A percentile compares a stretch with the other conserved stretches of the same genome.
These are phyloP conservation scores for Claviceps purpurea DNA, from an alignment of 2,329 filamentous ascomycete genomes.

Conservation along the genomic window DNA sequence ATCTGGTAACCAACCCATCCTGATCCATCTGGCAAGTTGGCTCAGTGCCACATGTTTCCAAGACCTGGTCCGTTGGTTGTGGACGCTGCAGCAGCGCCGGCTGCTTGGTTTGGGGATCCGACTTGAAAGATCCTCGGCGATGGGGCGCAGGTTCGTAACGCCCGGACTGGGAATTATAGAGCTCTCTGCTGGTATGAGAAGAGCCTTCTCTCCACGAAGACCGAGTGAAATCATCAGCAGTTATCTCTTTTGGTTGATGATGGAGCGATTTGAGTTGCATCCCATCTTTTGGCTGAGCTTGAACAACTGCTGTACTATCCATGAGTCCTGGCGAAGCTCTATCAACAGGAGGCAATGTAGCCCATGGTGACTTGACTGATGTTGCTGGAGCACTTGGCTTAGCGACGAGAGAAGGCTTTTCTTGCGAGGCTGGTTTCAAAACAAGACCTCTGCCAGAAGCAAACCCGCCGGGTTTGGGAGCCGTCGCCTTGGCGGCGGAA, in stretches of 20 bases:
- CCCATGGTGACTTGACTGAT: conserved; percentile 85
- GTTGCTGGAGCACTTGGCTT: conserved; percentile 55
- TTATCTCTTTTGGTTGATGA: conserved; percentile 62
- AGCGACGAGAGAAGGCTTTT: conserved; percentile 60
- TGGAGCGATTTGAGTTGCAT: conserved; percentile 39
- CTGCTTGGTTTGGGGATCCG: conserved; percentile 54
- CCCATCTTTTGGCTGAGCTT: conserved; percentile 41
- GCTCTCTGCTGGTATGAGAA: conserved; percentile 51
- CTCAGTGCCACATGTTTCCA: conserved; percentile 77
- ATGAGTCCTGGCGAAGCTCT: conserved; percentile 57
- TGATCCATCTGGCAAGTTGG: conserved; percentile 61
- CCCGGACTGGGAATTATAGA: conserved; percentile 92
- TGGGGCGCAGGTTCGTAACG: conserved; percentile 82
- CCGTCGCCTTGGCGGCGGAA: conserved; percentile 23
- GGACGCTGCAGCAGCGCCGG: conserved; percentile 69
- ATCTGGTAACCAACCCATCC: conserved; percentile 55
- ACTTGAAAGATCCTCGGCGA: conserved; percentile 55
- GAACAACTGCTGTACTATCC: conserved; percentile 35
- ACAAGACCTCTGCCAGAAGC: conserved; percentile 48
- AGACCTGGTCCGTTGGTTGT: conserved; percentile 49
- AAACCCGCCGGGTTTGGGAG: conserved; percentile 31
- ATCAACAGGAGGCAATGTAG: conserved; percentile 70
- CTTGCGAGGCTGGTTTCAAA: conserved; percentile 48
- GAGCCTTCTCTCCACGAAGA: conserved; percentile 65
- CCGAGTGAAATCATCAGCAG: conserved; percentile 84